Evolutionary conservation across 1,284 basidiomycete genomes (phyloP).

Genomic region (Phenoliferia sp.): DNA sequence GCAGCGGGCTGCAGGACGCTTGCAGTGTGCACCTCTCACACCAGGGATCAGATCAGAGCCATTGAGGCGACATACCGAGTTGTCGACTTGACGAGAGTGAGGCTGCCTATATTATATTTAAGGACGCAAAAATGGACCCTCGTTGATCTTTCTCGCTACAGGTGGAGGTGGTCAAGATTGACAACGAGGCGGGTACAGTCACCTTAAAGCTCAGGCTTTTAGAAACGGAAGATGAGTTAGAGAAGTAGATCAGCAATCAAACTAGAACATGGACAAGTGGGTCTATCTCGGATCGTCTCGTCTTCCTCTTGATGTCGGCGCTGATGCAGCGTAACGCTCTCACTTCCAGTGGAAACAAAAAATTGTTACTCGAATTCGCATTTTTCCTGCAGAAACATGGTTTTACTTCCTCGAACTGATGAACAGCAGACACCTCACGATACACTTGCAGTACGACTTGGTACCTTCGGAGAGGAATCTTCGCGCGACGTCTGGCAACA

Average conservation of each 20-base stretch:
- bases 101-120: too few relatives aligned
- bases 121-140: not conserved
- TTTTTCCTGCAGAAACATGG: too few relatives aligned
- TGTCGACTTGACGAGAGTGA: conserved; percentile 27
- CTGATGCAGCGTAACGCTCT: too few relatives aligned
- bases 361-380: too few relatives aligned
- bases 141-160: not conserved
- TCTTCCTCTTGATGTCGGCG: too few relatives aligned
- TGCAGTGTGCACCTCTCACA: conserved; percentile 62
- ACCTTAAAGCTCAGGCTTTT: conserved; percentile 23
- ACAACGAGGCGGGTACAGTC: conserved; percentile 13
- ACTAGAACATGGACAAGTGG: not conserved
- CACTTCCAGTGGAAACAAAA: too few relatives aligned
- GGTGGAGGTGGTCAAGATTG: conserved; percentile 22
- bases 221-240: conserved; percentile 25
- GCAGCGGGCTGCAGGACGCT: conserved; percentile 63
- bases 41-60: conserved; percentile 33
- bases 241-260: not conserved
- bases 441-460: too few relatives aligned
- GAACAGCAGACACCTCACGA: too few relatives aligned
- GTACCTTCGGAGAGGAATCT: too few relatives aligned
- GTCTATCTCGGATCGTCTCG: not conserved
- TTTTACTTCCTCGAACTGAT: too few relatives aligned
- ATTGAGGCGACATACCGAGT: conserved; percentile 21
- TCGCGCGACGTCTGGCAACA: too few relatives aligned